A percentile compares a stretch with the other conserved stretches of the same genome.
phyloP scores from a whole-genome alignment of 371 early-diverging fungal species.

The Mucor indicus region DNA sequence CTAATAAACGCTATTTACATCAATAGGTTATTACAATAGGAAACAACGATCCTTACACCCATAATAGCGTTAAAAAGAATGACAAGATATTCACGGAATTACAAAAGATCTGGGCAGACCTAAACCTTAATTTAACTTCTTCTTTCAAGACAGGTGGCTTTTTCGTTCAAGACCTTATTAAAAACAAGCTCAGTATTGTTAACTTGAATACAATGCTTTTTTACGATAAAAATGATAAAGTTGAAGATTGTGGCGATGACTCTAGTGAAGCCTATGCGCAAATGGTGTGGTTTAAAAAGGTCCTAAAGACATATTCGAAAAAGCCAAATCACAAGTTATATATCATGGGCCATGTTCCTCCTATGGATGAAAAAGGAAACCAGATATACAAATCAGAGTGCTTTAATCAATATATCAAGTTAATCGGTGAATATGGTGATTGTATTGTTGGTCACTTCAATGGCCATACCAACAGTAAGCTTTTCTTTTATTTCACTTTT shows the following conservation, averaged over 20 bases:
- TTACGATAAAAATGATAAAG: conserved; percentile 16
- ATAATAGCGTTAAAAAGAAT: conserved; percentile 24
- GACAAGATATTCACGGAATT: conserved; percentile 23
- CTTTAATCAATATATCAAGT: conserved; percentile 28
- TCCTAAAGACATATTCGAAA: conserved; percentile 5
- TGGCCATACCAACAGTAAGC: conserved; percentile 47
- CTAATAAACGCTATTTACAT: no score
- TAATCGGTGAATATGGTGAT: conserved; percentile 42
- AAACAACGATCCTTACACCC: conserved; percentile 37
- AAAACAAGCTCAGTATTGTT: conserved; percentile 16
- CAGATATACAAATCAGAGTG: conserved; percentile 25
- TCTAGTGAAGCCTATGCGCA: conserved; percentile 23
- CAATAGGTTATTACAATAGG: conserved; percentile 48
- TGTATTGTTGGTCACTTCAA: conserved; percentile 48
- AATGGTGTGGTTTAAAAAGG: conserved; percentile 29
- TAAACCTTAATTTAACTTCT: conserved; percentile 21
- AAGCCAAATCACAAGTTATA: conserved; percentile 21
- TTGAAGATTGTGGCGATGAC: conserved; percentile 23
- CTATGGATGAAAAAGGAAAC: conserved; percentile 31
- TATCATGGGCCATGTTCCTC: conserved; percentile 56
- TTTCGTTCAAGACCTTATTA: conserved; percentile 21
- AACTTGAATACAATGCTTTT: conserved; percentile 33
- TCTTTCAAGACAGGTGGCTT: conserved; percentile 22
- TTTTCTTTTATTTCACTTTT: neutral
- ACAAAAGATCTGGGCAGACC: conserved; percentile 21